phyloP scores from a whole-genome alignment of 2,329 filamentous ascomycete species.

The Achaetomium macrosporum region DNA sequence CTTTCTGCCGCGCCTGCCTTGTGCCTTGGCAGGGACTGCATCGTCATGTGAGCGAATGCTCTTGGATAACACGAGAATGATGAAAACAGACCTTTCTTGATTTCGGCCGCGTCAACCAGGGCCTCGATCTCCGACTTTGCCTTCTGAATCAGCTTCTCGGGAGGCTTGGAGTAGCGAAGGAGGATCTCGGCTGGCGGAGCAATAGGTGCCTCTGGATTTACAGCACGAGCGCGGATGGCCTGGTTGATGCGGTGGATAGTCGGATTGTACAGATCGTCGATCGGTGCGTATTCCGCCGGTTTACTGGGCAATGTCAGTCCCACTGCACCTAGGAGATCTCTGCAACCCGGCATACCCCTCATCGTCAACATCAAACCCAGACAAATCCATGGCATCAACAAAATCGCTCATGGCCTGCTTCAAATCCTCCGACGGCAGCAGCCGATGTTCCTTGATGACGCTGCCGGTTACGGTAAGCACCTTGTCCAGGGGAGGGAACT shows the following conservation, averaged over 20 bases:
- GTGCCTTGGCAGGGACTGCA: slow-evolving; percentile 70
- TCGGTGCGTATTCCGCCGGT: slow-evolving; percentile 61
- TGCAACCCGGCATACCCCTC: slow-evolving; percentile 51
- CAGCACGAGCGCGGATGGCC: slow-evolving; percentile 75
- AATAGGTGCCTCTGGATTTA: slow-evolving; percentile 61
- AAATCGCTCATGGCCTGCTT: slow-evolving; percentile 81
- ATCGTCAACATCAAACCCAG: slow-evolving; percentile 63
- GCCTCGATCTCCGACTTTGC: slow-evolving; percentile 53
- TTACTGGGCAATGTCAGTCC: slow-evolving; percentile 28
- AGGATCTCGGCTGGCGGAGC: slow-evolving; percentile 59
- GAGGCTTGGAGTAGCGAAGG: slow-evolving; percentile 66
- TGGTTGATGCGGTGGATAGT: slow-evolving; percentile 84
- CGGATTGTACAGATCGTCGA: slow-evolving; percentile 80
- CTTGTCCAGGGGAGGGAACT: slow-evolving; percentile 82
- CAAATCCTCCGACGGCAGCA: slow-evolving; percentile 71
- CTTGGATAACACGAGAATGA: background rate
- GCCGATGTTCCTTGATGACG: slow-evolving; percentile 71
- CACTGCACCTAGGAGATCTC: background rate
- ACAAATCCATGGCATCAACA: slow-evolving; percentile 88
- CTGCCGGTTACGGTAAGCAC: slow-evolving; percentile 84
- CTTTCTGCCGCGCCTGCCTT: slow-evolving; percentile 61
- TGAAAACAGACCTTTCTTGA: slow-evolving; percentile 65
- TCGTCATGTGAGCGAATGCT: slow-evolving; percentile 21
- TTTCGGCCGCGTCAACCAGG: slow-evolving; percentile 63
- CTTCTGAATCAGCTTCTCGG: slow-evolving; percentile 57